These are phyloP conservation scores for Phytophthora constricta DNA, from an alignment of 352 stramenopile genomes.

Conservation along the genomic window DNA sequence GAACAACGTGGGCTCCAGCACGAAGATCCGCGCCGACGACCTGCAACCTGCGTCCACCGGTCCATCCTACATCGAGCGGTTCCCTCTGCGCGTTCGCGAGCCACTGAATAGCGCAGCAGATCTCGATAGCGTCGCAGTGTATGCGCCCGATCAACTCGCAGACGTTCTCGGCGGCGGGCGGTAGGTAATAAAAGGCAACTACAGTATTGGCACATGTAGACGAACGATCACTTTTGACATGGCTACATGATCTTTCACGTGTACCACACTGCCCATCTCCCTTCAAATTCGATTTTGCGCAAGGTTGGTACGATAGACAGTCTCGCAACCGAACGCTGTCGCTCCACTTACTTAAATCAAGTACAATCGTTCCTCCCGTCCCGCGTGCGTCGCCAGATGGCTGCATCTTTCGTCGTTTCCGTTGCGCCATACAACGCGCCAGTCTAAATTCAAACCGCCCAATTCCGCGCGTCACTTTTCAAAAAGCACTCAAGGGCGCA, in stretches of 20 bases:
- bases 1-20: constrained; percentile 64
- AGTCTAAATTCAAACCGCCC: neutral
- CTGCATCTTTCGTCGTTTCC: neutral
- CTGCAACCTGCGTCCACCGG: constrained; percentile 48
- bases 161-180: constrained; percentile 58
- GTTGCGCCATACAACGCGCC: neutral
- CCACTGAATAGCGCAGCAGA: constrained; percentile 15
- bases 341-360: neutral
- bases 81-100: constrained; percentile 55
- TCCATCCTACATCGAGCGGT: constrained; percentile 73
- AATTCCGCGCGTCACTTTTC: neutral
- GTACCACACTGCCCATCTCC: neutral
- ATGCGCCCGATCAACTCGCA: constrained; percentile 47
- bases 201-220: constrained; percentile 15
- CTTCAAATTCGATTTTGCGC: neutral
- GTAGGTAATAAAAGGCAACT: constrained; percentile 14
- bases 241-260: constrained; percentile 1
- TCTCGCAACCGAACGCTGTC: neutral
- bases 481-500: neutral
- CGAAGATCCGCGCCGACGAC: constrained; percentile 69
- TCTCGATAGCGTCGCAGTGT: constrained; percentile 40
- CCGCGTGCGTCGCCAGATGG: neutral
- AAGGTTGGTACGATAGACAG: neutral
- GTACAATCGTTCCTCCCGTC: neutral
- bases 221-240: constrained; percentile 1